Percentiles rank a stretch among this genome's conserved stretches.
Evolutionary conservation across 345 rosid species (phyloP).

Genomic region (Hirschfeldia incana): DNA sequence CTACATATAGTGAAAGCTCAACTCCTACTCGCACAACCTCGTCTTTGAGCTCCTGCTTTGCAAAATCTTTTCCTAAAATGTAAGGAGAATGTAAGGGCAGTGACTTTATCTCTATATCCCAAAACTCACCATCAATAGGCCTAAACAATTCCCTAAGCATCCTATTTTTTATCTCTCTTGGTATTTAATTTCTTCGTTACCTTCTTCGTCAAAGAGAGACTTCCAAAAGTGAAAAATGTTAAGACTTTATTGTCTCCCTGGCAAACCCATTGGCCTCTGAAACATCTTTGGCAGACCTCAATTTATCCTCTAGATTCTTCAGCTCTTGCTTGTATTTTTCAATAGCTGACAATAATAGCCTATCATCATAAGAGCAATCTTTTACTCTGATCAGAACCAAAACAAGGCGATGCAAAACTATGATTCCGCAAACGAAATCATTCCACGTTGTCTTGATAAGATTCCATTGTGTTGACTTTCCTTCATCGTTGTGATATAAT

Average conservation of each 20-base stretch:
- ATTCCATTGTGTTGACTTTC: background rate
- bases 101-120: background rate
- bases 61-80: background rate
- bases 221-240: background rate
- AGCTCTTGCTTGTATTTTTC: background rate
- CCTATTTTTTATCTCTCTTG: background rate
- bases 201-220: constrained; percentile 8
- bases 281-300: background rate
- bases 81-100: background rate
- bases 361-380: background rate
- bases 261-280: constrained; percentile 4
- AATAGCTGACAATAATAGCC: background rate
- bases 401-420: background rate
- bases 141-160: background rate
- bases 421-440: background rate
- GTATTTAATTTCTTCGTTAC: background rate
- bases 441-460: background rate
- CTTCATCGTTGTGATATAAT: background rate
- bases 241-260: background rate
- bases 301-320: background rate
- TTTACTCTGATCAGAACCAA: background rate
- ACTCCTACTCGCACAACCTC: constrained; percentile 3
- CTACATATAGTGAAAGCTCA: constrained; percentile 8
- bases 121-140: background rate
- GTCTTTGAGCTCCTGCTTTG: background rate